Percentiles rank a stretch among this genome's conserved stretches.
These are phyloP conservation scores for Chrysanthemum makinoi DNA, from an alignment of 129 eudicot genomes.

Conservation along the genomic window DNA sequence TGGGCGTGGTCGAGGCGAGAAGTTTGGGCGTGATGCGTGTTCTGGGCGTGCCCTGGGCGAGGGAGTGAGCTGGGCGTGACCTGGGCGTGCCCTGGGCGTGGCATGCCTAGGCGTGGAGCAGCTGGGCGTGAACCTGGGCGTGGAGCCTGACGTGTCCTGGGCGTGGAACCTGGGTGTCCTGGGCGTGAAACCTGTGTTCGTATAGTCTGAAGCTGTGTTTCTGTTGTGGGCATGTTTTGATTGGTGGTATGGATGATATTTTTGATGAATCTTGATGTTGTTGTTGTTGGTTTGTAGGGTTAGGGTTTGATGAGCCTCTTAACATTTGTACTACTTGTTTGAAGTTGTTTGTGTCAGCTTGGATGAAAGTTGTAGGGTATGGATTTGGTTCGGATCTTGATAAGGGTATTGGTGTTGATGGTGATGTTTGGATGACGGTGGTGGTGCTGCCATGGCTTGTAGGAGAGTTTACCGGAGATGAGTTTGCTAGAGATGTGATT, in stretches of 20 bases:
- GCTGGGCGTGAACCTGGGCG: too few relatives aligned
- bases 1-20: too few relatives aligned
- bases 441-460: conserved; percentile 47
- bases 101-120: too few relatives aligned
- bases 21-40: too few relatives aligned
- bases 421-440: conserved; percentile 28
- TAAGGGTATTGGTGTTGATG: conserved; percentile 34
- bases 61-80: too few relatives aligned
- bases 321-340: conserved; percentile 55
- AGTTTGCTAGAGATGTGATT: conserved; percentile 41
- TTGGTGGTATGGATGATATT: conserved; percentile 47
- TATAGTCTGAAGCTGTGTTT: conserved; percentile 75
- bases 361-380: conserved; percentile 51
- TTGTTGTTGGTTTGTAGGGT: conserved; percentile 4
- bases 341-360: conserved; percentile 46
- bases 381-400: conserved; percentile 54
- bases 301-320: conserved; percentile 40
- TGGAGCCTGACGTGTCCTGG: too few relatives aligned
- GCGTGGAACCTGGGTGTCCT: too few relatives aligned
- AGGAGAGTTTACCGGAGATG: conserved; percentile 55
- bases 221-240: conserved; percentile 60
- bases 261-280: conserved; percentile 30
- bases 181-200: too few relatives aligned
- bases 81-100: too few relatives aligned
- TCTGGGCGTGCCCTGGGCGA: too few relatives aligned